Base-by-base conservation (phyloP, 2,329 filamentous ascomycete species). In the Clonostachys solani region DNA sequence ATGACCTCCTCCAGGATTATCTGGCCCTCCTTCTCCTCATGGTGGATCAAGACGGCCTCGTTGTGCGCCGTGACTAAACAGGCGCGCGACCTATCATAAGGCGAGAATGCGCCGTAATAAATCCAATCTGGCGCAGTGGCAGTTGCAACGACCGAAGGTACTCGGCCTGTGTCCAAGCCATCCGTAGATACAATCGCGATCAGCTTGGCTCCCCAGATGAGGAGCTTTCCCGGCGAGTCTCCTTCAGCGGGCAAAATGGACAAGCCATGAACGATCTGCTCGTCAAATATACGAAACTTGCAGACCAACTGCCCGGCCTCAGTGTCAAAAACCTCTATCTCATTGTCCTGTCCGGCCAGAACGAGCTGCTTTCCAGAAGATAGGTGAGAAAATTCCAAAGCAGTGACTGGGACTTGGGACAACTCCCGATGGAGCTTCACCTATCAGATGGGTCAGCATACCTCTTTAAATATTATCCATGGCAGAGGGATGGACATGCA, bases 1-100 rank as follows among this genome's bases (percentile, higher is more conserved):
- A 76, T 71, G 3, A 82, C 60, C 2, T 72, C 68, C 6, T 75
- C 74, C 13, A 84, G 67, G 2, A 70, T 50, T 13, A 75, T 61
- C 1, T 44, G 47, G 12, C 47, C 52, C 17, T 59, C 56, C 7
- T 58, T 49, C 23, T 59, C 49, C n/a, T 66, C 55, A 6, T 62
- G 50, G 10, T 52, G 56, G 17, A 87, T 62, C 33, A 73, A 73
- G 7, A 89, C 64, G 6, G 95, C 73, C 44, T 89, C 85, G 72
- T 97, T 96, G 65, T 97, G 92, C 2, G 92, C 90, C 3, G 91
- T 96, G 15, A 95, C 74, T 12, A 94, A 65, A 15, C 82, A 81
- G 15, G 79, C 82, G 12, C 66, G 61, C 29, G 60, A 58, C 2
- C 56, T 50, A 29, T 66, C 58, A 40, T 62, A 60, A 6, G 78